Base-by-base conservation (phyloP, 2,329 filamentous ascomycete genomes). In the Trichoderma semiorbis region DNA sequence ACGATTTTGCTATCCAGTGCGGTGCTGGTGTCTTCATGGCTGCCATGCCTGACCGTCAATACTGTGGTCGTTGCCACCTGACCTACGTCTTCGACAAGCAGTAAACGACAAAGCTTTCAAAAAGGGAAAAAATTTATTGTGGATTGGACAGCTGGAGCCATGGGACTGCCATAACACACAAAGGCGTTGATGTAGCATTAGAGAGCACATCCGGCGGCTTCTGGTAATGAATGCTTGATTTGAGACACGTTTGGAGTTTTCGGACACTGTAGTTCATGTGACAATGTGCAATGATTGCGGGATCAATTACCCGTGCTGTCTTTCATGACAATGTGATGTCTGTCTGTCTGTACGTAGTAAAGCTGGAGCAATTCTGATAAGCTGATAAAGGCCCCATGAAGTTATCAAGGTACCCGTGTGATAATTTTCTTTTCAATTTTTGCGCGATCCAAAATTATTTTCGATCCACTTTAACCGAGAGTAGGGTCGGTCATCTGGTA, bases 1-100 rank as follows among this genome's bases (percentile, higher is more conserved):
- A 72, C 36, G 32, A 16, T 57, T 6, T 4, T 34, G 6, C 72
- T 10, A 24, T 47, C 8, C 63, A 97, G 94, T 99, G 96, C 86
- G 96, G 96, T 90, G 96, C 97, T 81, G 96, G 96, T 95, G 92
- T 99, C 89, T 99, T 99, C 93, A 99, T 99, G 96, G 96, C 96
- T 84, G 94, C 96, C 84, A 98, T 98, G 95, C 92, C 97, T 87
- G 97, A 99, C 88, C 94, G 96, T 85, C 97, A 99, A 88, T 97
- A 98, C 92, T 97, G 94, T 79, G 90, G 90, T 79, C 88, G 89
- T 76, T 92, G 90, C 89, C 89, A 91, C 84, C 84, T 91, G 75
- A 91, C 90, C 84, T 92, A 92, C 85, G 89, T 91, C 83, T 91
- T 91, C 82, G 89, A 91, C 84, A 90, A 91, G 87, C 85, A 86